These are phyloP conservation scores for Podospora anserina DNA, from an alignment of 495 filamentous ascomycete species.

Conservation along the genomic window DNA sequence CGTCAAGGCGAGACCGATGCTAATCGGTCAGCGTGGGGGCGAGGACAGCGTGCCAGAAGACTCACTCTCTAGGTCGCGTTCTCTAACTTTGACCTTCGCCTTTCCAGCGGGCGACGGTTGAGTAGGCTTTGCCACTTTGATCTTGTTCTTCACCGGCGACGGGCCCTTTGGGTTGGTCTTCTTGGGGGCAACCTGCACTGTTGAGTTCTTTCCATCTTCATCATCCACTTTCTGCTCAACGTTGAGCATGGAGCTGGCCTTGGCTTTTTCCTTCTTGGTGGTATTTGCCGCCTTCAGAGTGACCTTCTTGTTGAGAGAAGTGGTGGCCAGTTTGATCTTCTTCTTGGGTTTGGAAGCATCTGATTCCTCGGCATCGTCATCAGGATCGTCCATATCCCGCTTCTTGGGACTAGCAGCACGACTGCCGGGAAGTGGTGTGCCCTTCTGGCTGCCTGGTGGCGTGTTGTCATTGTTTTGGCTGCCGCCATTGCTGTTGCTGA, in stretches of 20 bases:
- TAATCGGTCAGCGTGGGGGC: conserved; percentile 33
- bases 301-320: conserved; percentile 43
- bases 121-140: conserved; percentile 43
- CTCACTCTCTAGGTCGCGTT: conserved; percentile 47
- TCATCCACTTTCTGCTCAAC: conserved; percentile 43
- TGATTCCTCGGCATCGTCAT: conserved; percentile 50
- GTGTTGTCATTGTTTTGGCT: conserved; percentile 51
- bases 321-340: conserved; percentile 42
- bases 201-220: conserved; percentile 37
- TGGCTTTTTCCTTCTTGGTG: conserved; percentile 48
- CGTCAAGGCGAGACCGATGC: background rate
- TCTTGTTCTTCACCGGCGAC: conserved; percentile 45
- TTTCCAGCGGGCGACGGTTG: conserved; percentile 35
- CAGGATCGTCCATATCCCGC: conserved; percentile 47
- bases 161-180: conserved; percentile 39
- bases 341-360: conserved; percentile 51
- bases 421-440: conserved; percentile 55
- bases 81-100: conserved; percentile 38
- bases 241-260: conserved; percentile 37
- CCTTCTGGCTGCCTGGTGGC: conserved; percentile 56
- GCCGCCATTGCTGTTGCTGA: conserved; percentile 49
- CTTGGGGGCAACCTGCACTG: conserved; percentile 45
- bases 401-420: conserved; percentile 49
- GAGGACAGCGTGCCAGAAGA: conserved; percentile 51
- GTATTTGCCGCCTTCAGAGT: conserved; percentile 42